These are phyloP conservation scores for Acanthamoeba triangularis DNA, from an alignment of 208 protist genomes.

Conservation along the genomic window DNA sequence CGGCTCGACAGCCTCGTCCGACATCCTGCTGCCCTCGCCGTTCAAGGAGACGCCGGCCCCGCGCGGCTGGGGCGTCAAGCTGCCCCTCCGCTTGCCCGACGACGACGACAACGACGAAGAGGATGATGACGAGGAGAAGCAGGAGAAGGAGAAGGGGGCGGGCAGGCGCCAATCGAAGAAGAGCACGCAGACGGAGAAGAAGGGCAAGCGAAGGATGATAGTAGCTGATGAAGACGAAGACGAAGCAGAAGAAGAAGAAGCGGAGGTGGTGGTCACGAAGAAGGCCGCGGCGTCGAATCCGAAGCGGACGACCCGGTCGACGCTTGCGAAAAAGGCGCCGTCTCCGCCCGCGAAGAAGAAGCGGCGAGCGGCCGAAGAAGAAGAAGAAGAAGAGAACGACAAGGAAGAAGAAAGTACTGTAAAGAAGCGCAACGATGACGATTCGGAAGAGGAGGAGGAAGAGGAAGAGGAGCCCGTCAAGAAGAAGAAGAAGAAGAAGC, in stretches of 20 bases:
- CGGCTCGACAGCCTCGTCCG: background rate
- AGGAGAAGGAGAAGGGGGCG: no score
- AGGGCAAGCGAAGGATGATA: background rate
- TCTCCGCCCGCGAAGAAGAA: background rate
- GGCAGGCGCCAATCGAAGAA: background rate
- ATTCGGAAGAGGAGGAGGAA: no score
- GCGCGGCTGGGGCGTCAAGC: conserved; percentile 8
- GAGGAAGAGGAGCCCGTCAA: no score
- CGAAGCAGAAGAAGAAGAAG: background rate
- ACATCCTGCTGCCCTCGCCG: conserved; percentile 14
- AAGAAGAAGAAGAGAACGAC: background rate
- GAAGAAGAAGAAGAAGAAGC: no score
- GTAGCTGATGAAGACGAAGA: background rate
- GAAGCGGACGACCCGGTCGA: background rate
- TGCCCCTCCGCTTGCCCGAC: background rate
- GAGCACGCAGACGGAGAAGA: background rate
- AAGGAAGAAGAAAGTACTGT: no score
- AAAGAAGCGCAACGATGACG: background rate
- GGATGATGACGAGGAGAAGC: background rate
- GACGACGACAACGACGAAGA: background rate
- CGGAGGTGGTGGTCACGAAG: background rate
- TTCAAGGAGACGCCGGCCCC: background rate
- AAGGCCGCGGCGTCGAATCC: background rate
- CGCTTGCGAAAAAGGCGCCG: background rate
- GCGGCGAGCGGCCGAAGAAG: background rate